Conservation (phyloP, 345 rosid genomes). For the Dimocarpus longan region DNA sequence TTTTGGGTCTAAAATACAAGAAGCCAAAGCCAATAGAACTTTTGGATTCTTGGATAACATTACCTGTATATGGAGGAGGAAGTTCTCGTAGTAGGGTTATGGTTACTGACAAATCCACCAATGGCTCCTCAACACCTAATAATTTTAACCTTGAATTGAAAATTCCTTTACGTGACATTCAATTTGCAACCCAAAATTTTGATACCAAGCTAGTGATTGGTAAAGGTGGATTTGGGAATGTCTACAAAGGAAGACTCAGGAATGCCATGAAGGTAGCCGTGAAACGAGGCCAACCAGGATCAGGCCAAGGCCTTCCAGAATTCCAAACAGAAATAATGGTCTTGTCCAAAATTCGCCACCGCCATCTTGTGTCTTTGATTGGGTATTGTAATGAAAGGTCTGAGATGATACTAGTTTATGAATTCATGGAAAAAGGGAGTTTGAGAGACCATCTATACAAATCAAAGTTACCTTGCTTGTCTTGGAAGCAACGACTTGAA, state of each 20-base stretch:
- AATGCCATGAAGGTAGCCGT: slow-evolving; percentile 58
- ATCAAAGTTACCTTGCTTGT: slow-evolving; percentile 34
- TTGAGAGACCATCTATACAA: slow-evolving; percentile 51
- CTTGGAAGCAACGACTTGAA: slow-evolving; percentile 61
- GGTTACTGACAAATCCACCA: slow-evolving; percentile 19
- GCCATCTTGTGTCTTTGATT: slow-evolving; percentile 65
- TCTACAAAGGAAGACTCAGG: slow-evolving; percentile 43
- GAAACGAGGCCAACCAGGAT: slow-evolving; percentile 47
- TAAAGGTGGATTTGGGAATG: slow-evolving; percentile 51
- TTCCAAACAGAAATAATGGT: slow-evolving; percentile 58
- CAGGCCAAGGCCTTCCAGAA: slow-evolving; percentile 53
- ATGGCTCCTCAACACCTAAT: slow-evolving; percentile 25
- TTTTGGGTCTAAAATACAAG: slow-evolving; percentile 25
- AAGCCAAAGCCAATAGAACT: slow-evolving; percentile 28
- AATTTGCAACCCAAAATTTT: slow-evolving; percentile 47
- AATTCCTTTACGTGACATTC: slow-evolving; percentile 43
- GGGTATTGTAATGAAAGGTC: slow-evolving; percentile 65
- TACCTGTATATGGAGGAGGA: slow-evolving; percentile 17
- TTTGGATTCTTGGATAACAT: slow-evolving; percentile 34
- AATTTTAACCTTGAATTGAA: slow-evolving; percentile 40
- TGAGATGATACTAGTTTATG: slow-evolving; percentile 65
- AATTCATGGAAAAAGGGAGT: slow-evolving; percentile 61
- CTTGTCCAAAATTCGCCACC: slow-evolving; percentile 64
- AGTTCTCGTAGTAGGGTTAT: slow-evolving; percentile 27
- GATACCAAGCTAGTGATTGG: slow-evolving; percentile 40